Base-by-base conservation (phyloP, 1,139 yeast genomes). In the Debaryomyces psychrophilus region DNA sequence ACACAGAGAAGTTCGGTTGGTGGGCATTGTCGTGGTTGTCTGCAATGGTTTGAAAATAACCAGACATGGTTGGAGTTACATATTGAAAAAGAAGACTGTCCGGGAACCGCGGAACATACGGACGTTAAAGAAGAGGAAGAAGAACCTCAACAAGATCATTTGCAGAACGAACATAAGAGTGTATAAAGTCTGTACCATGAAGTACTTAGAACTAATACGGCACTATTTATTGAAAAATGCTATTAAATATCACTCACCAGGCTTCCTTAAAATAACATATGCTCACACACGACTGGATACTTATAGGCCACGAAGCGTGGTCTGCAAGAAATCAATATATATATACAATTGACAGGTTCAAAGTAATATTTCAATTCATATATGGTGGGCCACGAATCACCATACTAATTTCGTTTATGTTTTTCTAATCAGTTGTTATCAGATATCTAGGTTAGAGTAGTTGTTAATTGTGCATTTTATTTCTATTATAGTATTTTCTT, bases 21-120 rank as follows among this genome's bases (percentile, higher is more conserved):
- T 31, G 85, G 85, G 8, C 61, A 82, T 49, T 81, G 85, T 64
- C 82, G 81, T 25, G 83, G 83, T 42, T 81, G 85, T 56, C 79
- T 78, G 56, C 66, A 71, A 49, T 72, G 61, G 57, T 81, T 78
- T 51, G 68, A 69, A 37, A 74, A 69, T 50, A 79, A 79, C 55
- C 55, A 64, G 34, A 69, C 68, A 28, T 81, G 85, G 85, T 62
- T 80, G 38, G 77, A 69, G 44, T 61, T 61, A 23, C 85, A 81
- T 59, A 75, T 81, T 45, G 79, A 73, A 53, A 64, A 65, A 11
- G 76, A 76, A 37, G 59, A 62, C 36, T 80, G 84, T 62, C 66
- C 66, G 36, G 79, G 77, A 12, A 67, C 74, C 47, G 75, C 73
- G 29, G 17, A 22, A 17, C 14, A 41, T 6, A 9, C 5, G 7